Percentiles rank a stretch among this genome's conserved stretches.
These are phyloP conservation scores for Microbotryomycetes sp. DNA, from an alignment of 1,284 basidiomycete species.

Conservation along the genomic window DNA sequence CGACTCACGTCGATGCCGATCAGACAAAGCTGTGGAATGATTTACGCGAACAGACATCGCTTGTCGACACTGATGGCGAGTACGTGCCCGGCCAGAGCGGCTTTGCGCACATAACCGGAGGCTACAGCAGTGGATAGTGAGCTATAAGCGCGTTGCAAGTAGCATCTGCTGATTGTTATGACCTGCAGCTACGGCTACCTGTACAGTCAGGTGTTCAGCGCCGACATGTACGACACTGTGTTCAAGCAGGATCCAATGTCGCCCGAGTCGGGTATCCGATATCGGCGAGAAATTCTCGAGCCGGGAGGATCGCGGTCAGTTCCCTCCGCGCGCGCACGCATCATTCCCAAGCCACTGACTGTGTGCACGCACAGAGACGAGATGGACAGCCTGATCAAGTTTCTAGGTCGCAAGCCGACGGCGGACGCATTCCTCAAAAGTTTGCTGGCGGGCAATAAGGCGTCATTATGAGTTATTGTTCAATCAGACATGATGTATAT, in stretches of 20 bases:
- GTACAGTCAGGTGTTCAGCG: slow-evolving; percentile 65
- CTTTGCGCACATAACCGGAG: slow-evolving; percentile 60
- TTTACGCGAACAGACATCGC: slow-evolving; percentile 57
- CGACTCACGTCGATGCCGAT: not conserved
- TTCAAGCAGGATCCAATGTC: slow-evolving; percentile 68
- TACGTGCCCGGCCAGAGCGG: slow-evolving; percentile 60
- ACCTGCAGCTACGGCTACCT: slow-evolving; percentile 57
- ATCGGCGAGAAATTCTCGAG: slow-evolving; percentile 49
- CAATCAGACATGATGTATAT: too few relatives aligned
- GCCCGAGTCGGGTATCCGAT: slow-evolving; percentile 47
- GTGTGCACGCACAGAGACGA: slow-evolving; percentile 46
- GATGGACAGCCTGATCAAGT: slow-evolving; percentile 54
- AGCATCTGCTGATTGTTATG: not conserved
- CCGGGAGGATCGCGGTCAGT: slow-evolving; percentile 47
- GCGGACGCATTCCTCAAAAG: slow-evolving; percentile 66
- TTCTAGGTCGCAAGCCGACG: slow-evolving; percentile 68
- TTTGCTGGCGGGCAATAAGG: slow-evolving; percentile 29
- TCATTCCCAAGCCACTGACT: not conserved
- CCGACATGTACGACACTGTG: slow-evolving; percentile 72
- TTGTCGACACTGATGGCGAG: slow-evolving; percentile 53
- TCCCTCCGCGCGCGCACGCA: not conserved
- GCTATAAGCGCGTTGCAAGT: not conserved
- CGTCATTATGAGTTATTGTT: not conserved
- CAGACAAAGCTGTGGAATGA: slow-evolving; percentile 56
- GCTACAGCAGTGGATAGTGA: slow-evolving; percentile 1